A percentile compares a stretch with the other conserved stretches of the same genome.
These are phyloP conservation scores for Endotrypanum monterogeii DNA, from an alignment of 208 protist species.

Conservation along the genomic window DNA sequence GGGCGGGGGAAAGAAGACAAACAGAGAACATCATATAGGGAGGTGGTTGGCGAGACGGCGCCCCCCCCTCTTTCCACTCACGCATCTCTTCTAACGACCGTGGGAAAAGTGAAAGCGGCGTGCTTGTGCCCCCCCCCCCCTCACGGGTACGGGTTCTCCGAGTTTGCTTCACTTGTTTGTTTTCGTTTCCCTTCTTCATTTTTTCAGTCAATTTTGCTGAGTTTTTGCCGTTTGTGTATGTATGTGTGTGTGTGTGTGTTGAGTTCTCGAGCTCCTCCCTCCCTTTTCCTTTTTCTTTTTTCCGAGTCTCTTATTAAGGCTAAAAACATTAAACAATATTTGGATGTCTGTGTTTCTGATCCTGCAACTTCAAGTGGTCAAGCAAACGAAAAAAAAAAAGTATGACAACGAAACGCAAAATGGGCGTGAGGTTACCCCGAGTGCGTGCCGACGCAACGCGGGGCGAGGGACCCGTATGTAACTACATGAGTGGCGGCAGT, in stretches of 20 bases:
- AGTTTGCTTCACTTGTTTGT: background rate
- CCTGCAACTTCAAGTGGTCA: background rate
- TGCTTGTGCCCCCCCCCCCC: too few species aligned
- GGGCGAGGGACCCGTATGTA: background rate
- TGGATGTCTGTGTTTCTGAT: background rate
- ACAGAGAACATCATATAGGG: background rate
- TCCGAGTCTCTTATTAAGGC: background rate
- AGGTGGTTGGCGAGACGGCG: background rate
- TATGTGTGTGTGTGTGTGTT: background rate
- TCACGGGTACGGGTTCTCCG: too few species aligned
- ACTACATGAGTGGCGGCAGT: background rate
- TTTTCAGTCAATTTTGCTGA: background rate
- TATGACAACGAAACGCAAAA: background rate
- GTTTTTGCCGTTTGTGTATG: background rate
- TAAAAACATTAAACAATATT: background rate
- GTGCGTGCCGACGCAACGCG: background rate
- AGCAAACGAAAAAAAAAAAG: background rate
- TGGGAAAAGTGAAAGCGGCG: background rate
- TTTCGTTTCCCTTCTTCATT: background rate
- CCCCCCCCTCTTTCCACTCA: background rate
- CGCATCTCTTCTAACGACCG: background rate
- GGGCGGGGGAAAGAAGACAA: background rate
- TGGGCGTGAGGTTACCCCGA: background rate
- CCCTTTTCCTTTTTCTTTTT: background rate
- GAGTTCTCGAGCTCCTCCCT: too few species aligned